Percentiles rank a stretch among this genome's conserved stretches.
These are phyloP conservation scores for Gossypium anomalum DNA, from an alignment of 345 rosid species.

Conservation along the genomic window DNA sequence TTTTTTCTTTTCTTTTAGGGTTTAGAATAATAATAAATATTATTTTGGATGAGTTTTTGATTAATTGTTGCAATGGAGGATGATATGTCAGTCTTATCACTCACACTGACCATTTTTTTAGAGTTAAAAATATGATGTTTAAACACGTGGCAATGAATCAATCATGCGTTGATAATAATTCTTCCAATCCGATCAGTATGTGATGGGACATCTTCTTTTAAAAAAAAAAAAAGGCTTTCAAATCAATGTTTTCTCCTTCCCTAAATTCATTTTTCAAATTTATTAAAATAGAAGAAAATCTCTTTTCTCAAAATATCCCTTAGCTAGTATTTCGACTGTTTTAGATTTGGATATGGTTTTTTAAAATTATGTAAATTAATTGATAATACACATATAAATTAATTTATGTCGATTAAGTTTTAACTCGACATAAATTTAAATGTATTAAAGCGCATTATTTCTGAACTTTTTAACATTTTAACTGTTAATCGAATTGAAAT, in stretches of 20 bases:
- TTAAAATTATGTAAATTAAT: no score
- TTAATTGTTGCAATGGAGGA: background rate
- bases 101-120: background rate
- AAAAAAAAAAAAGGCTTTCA: background rate
- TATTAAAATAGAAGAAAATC: no score
- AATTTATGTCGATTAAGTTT: no score
- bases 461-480: rapidly evolving
- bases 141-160: conserved; percentile 1
- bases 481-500: no score
- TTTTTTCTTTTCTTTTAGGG: background rate
- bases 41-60: background rate
- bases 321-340: no score
- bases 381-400: no score
- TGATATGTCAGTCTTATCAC: background rate
- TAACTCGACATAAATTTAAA: rapidly evolving
- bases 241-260: background rate
- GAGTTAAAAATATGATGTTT: background rate
- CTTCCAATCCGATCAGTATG: background rate
- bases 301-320: no score
- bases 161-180: background rate
- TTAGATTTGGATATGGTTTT: no score
- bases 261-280: no score
- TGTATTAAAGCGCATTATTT: no score
- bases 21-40: background rate
- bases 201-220: background rate